phyloP scores from a whole-genome alignment of 371 early-diverging fungal species.

The Mortierella sp. region DNA sequence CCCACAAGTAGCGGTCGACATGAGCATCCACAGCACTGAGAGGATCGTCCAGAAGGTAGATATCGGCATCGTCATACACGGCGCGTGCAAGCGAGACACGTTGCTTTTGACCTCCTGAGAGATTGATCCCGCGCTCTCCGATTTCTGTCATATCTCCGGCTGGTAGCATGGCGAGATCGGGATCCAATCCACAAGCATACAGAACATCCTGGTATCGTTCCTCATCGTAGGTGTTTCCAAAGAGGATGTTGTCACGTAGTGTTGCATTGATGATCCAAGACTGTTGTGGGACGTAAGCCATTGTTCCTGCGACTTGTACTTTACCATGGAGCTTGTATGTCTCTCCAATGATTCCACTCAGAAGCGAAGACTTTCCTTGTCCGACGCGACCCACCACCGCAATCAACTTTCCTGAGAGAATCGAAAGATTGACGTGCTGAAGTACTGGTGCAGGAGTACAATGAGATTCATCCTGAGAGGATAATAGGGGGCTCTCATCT shows the following conservation, averaged over 20 bases:
- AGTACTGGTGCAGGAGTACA: slow-evolving; percentile 3
- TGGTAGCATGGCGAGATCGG: slow-evolving; percentile 70
- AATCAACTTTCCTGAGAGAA: slow-evolving; percentile 32
- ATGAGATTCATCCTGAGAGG: neutral
- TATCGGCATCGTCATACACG: slow-evolving; percentile 59
- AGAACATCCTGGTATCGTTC: slow-evolving; percentile 56
- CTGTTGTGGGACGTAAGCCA: slow-evolving; percentile 61
- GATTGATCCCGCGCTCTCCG: slow-evolving; percentile 63
- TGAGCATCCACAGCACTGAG: slow-evolving; percentile 70
- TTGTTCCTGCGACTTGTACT: slow-evolving; percentile 52
- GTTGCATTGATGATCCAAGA: slow-evolving; percentile 67
- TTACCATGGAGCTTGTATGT: slow-evolving; percentile 54
- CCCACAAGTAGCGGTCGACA: slow-evolving; percentile 76
- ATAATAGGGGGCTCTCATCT: neutral
- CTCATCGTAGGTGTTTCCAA: slow-evolving; percentile 61
- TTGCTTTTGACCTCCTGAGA: slow-evolving; percentile 67
- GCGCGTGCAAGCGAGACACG: slow-evolving; percentile 64
- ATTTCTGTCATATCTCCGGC: slow-evolving; percentile 74
- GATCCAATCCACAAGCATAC: slow-evolving; percentile 61
- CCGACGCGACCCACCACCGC: slow-evolving; percentile 61
- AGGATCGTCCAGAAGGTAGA: slow-evolving; percentile 69
- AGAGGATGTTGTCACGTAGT: slow-evolving; percentile 62
- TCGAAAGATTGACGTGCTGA: slow-evolving; percentile 32
- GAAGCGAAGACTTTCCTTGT: slow-evolving; percentile 59
- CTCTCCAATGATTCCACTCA: slow-evolving; percentile 59